Evolutionary conservation across 345 rosid species (phyloP), one percentile per base, ranked within the genome.

Genomic region (Eucalyptus regnans): DNA sequence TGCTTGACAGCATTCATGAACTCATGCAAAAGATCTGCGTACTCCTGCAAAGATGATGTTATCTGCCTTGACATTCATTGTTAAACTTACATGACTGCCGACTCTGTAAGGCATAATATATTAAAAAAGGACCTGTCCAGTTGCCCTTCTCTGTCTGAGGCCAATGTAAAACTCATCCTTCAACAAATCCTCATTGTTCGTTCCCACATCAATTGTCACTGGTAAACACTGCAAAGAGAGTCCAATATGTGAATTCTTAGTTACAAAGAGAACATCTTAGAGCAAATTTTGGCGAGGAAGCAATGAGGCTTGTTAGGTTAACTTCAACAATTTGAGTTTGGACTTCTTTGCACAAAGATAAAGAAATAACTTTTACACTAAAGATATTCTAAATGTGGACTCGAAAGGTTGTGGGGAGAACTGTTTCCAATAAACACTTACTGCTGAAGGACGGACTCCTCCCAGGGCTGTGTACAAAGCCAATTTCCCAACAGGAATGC

Each of bases 1-100:
- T 95, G 97, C 93, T 97, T 97, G 50, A 94, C 98, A 86, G 99
- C 98, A 90, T 92, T 90, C 99, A 97, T 95, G 92, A 97, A 97
- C 88, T 97, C 98, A 16, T 94, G 93, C 84, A 96, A 92, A 90
- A 97, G 94, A 71, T 94, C 99, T 18, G 91, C 85, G 33, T 96
- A 97, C 90, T 95, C 99, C 98, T 97, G 90, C 87, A 90, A 89
- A 60, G 25, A 41, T 86, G 54, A 87, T 20, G 54, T 41, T 41
- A 48, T 84, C 43, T 25, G 9, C 50, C 60, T 37, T 56, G 31
- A 87, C 49, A 60, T 62, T 41, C 29, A 33, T 18, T 43, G 8
- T 41, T 43, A 87, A 60, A 54, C 33, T n/a, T n/a, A 87, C 88
- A 37, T 46, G 86, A 66, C 80, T 33, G 44, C 23, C 13, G 0